Evolutionary conservation across 2,329 filamentous ascomycete species (phyloP).

Genomic region (Colletotrichum cereale): DNA sequence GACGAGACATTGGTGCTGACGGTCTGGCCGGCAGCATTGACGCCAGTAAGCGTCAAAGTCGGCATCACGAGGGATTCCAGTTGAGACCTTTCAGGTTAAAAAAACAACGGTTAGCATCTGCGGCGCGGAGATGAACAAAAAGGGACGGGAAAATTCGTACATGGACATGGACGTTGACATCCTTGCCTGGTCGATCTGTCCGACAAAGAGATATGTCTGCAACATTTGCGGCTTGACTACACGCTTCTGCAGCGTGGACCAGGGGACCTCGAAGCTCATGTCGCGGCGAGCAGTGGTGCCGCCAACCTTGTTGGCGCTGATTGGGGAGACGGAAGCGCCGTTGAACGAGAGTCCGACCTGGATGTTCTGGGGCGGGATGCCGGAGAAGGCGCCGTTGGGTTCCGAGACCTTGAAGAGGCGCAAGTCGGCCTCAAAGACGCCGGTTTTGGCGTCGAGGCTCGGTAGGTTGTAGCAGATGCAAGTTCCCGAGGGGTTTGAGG

Average conservation of each 20-base stretch:
- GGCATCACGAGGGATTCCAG: conserved; percentile 76
- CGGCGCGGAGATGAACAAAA: neutral
- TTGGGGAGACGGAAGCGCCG: conserved; percentile 64
- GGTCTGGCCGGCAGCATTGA: conserved; percentile 61
- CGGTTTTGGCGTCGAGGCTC: conserved; percentile 74
- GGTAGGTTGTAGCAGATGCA: conserved; percentile 88
- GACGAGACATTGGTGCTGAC: conserved; percentile 75
- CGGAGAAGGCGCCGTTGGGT: conserved; percentile 66
- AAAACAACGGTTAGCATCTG: conserved; percentile 39
- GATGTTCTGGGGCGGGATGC: conserved; percentile 65
- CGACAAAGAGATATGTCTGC: conserved; percentile 76
- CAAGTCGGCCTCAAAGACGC: conserved; percentile 82
- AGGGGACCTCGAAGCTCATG: conserved; percentile 22
- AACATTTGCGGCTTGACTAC: conserved; percentile 57
- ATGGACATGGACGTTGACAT: conserved; percentile 69
- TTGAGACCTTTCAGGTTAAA: conserved; percentile 59
- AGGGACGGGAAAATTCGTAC: conserved; percentile 60
- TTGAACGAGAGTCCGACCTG: conserved; percentile 66
- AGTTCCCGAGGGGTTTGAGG: conserved; percentile 80
- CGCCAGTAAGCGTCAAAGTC: conserved; percentile 74
- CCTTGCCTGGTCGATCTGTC: conserved; percentile 71
- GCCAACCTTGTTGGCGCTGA: conserved; percentile 49
- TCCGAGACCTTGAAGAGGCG: conserved; percentile 78
- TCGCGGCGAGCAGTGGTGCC: conserved; percentile 44
- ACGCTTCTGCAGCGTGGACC: conserved; percentile 33